Evolutionary conservation across 331 rosid genomes (phyloP).

Genomic region (Pyracantha coccinea): DNA sequence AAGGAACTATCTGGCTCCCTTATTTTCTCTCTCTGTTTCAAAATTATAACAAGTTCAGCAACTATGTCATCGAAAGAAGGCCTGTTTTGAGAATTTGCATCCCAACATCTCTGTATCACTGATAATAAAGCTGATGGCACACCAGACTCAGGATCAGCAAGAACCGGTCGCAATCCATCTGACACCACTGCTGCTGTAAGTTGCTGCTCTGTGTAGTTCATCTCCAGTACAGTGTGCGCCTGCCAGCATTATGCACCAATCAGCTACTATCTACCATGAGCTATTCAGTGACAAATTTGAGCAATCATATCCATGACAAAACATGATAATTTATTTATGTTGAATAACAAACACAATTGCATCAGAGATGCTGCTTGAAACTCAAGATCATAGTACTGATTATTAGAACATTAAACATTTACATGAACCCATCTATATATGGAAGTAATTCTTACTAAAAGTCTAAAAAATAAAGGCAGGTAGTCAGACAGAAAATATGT

Average conservation of each 20-base stretch:
- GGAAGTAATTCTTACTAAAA: not conserved
- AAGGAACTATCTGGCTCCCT: constrained; percentile 22
- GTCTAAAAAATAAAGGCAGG: not conserved
- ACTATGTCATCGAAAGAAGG: constrained; percentile 68
- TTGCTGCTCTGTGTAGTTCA: constrained; percentile 94
- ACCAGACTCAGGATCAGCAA: constrained; percentile 54
- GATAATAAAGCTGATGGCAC: constrained; percentile 55
- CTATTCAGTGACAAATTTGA: not conserved
- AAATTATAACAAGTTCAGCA: constrained; percentile 46
- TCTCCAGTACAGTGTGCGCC: constrained; percentile 96
- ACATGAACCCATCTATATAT: not conserved
- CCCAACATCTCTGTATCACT: constrained; percentile 73
- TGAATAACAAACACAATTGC: not conserved
- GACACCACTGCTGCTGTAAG: constrained; percentile 87
- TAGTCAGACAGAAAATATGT: not conserved
- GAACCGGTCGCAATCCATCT: constrained; percentile 66
- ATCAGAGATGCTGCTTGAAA: not conserved
- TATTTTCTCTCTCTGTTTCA: constrained; percentile 29
- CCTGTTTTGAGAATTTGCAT: constrained; percentile 55
- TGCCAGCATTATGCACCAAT: constrained; percentile 23
- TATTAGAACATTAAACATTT: not conserved
- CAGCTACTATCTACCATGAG: not conserved
- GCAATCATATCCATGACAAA: not conserved
- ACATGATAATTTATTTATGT: not conserved
- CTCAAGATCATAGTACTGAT: not conserved